Conservation (phyloP, 805 yeast species). For the Alloascoidea hylecoeti region DNA sequence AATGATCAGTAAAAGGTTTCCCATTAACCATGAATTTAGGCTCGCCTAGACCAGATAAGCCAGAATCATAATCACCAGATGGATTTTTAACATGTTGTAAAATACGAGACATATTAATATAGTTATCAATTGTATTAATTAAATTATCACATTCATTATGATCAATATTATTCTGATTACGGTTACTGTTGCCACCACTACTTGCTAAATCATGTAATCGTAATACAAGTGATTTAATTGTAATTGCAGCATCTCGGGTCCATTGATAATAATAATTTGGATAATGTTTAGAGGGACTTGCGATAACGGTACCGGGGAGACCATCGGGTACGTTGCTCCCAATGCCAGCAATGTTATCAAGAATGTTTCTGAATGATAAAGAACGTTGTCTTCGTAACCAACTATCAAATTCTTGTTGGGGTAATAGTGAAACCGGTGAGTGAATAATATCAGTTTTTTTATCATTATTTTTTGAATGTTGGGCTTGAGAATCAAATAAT, state of each 20-base stretch:
- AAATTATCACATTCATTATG: slow-evolving; percentile 13
- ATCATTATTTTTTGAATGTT: too few relatives aligned
- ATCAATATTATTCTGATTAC: too few relatives aligned
- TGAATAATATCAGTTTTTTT: too few relatives aligned
- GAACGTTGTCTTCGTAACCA: slow-evolving; percentile 34
- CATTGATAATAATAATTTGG: slow-evolving; percentile 88
- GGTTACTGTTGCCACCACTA: too few relatives aligned
- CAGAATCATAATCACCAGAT: slow-evolving; percentile 39
- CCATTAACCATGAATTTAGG: slow-evolving; percentile 73
- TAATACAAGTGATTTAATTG: slow-evolving; percentile 40
- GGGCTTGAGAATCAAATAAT: too few relatives aligned
- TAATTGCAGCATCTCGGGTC: slow-evolving; percentile 82
- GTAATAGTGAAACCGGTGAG: slow-evolving; percentile 12
- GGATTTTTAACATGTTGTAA: slow-evolving; percentile 59
- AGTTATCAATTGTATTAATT: slow-evolving; percentile 31
- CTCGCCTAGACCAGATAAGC: slow-evolving; percentile 57
- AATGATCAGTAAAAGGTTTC: slow-evolving; percentile 40
- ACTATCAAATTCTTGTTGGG: slow-evolving; percentile 23
- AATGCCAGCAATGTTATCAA: slow-evolving; percentile 43
- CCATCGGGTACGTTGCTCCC: slow-evolving; percentile 18
- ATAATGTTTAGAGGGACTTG: slow-evolving; percentile 55
- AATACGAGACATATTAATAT: slow-evolving; percentile 39
- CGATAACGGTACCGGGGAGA: slow-evolving; percentile 67
- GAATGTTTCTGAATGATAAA: slow-evolving; percentile 28
- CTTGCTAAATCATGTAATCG: slow-evolving; percentile 33